Percentiles rank a stretch among this genome's conserved stretches.
Evolutionary conservation across 2,329 filamentous ascomycete genomes (phyloP).

Genomic region (Cyanodermella asteris): DNA sequence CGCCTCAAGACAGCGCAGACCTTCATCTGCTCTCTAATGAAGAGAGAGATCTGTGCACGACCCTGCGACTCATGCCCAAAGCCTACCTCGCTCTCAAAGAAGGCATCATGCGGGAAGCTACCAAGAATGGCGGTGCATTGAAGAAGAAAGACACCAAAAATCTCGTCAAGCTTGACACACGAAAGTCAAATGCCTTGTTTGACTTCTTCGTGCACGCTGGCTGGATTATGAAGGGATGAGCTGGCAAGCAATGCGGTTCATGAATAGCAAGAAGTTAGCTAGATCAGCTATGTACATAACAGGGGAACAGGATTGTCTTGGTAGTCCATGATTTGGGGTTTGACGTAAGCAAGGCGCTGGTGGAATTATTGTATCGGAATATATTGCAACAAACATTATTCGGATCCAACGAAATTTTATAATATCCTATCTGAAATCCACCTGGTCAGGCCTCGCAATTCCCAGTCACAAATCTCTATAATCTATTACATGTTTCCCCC

Average conservation of each 20-base stretch:
- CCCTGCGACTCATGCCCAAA: conserved; percentile 72
- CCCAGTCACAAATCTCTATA: no score
- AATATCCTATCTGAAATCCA: no score
- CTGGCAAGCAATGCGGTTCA: neutral
- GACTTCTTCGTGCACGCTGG: conserved; percentile 9
- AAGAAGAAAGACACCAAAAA: conserved; percentile 91
- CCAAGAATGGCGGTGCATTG: conserved; percentile 66
- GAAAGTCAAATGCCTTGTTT: conserved; percentile 7
- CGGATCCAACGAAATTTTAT: no score
- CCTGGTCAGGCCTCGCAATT: no score
- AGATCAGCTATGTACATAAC: no score
- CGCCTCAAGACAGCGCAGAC: conserved; percentile 57
- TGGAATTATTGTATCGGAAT: no score
- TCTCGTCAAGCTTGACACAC: conserved; percentile 35
- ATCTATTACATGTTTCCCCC: no score
- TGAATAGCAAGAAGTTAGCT: no score
- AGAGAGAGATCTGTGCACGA: conserved; percentile 68
- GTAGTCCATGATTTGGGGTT: neutral
- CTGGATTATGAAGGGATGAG: conserved; percentile 8
- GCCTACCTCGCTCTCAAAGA: conserved; percentile 92
- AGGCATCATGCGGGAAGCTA: conserved; percentile 68
- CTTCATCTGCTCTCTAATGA: conserved; percentile 67
- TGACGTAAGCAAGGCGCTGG: no score
- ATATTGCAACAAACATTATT: no score
- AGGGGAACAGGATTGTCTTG: neutral